Evolutionary conservation across 169 alveolate species (phyloP), one percentile per base, ranked within the genome.

Genomic region (Plasmodium ovale): DNA sequence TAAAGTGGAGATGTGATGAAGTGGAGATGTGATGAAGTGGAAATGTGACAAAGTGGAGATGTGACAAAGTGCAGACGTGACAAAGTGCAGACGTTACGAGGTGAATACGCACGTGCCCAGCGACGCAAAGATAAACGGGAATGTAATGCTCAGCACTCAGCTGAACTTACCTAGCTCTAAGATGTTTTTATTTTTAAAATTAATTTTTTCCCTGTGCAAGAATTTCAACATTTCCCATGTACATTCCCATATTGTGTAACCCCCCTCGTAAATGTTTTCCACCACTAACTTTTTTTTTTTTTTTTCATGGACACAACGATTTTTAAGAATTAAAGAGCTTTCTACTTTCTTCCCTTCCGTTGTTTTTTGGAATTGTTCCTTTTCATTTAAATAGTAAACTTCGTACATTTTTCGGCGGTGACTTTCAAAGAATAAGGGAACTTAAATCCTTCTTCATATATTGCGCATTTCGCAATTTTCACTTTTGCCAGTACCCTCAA

Each of bases 161-260:
- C 21, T 60, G 25, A 29, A 59, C 65, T 29, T 60, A 77, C 88
- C 90, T 65, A 82, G 58, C 59, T 82, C 90, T 14, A 82, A 69
- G 44, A 82, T 64, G 27, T 68, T 49, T 29, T 51, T 82, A 67
- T 69, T 82, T 59, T 59, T 37, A 51, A 82, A 82, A 42, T 67
- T 71, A 3, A 82, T 35, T 19, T 39, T 51, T 58, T 82, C 85
- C 29, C n/a, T 65, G 29, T 82, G 62, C 0, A 82, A 42, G 47
- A 82, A 82, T 35, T 35, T 82, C 44, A 82, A 44, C 90, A 82
- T 82, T 23, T 82, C 90, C 90, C 90, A 82, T 44, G 90, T 82
- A 56, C 90, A 82, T 29, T 82, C 90, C 90, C 90, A 82, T 67
- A 82, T 82, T 54, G 90, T 67, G 54, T 82, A 82, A 31, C 90